These are phyloP conservation scores for Chenopodium formosanum DNA, from an alignment of 148 eudicot genomes.

Conservation along the genomic window DNA sequence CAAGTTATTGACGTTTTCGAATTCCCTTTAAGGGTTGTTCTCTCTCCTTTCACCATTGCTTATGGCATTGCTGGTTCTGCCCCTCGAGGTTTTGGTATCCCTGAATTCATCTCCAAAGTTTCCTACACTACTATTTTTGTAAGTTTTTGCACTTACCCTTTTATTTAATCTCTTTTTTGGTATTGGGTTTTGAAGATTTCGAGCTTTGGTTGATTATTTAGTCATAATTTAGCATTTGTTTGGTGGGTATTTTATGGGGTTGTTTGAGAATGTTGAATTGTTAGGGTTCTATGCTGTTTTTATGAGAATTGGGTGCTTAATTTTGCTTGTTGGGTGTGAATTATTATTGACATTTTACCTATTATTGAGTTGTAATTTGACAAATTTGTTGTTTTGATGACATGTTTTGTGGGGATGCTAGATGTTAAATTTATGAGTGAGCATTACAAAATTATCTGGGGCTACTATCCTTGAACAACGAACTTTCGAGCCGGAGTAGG, in stretches of 20 bases:
- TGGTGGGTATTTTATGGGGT: conserved; percentile 1
- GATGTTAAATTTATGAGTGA: not conserved
- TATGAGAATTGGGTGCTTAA: not conserved
- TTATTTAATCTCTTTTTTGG: not conserved
- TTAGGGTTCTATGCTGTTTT: not conserved
- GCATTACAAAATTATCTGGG: not conserved
- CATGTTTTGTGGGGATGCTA: not conserved
- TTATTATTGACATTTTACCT: not conserved
- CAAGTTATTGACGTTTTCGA: conserved; percentile 53
- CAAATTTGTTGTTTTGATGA: not conserved
- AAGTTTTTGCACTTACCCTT: conserved; percentile 17
- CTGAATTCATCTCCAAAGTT: conserved; percentile 73
- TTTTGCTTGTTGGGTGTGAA: not conserved
- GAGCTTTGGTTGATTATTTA: not conserved
- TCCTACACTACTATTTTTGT: conserved; percentile 76
- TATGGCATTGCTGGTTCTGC: conserved; percentile 77
- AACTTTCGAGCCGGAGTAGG: not conserved
- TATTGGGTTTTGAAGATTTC: conserved; percentile 3
- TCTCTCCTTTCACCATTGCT: conserved; percentile 77
- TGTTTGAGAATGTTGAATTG: not conserved
- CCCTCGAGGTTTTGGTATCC: conserved; percentile 85
- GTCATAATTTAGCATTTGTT: not conserved
- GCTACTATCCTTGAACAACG: not conserved
- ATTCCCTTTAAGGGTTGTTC: conserved; percentile 56
- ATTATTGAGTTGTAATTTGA: not conserved